These are phyloP conservation scores for Neurospora tetraspora DNA, from an alignment of 495 filamentous ascomycete genomes.

Conservation along the genomic window DNA sequence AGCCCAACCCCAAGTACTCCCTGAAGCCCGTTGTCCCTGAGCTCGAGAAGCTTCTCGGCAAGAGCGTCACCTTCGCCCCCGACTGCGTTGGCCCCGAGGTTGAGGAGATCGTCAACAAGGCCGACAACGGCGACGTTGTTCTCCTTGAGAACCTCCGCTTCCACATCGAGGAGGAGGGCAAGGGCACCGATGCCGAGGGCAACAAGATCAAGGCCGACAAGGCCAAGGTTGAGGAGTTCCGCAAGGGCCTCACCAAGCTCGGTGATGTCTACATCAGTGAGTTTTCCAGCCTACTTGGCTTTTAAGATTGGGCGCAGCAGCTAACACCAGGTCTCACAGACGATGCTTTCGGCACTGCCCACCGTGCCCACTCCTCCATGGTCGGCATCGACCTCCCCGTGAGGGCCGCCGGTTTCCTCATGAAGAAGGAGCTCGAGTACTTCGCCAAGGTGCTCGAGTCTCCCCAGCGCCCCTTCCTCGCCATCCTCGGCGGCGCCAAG, in stretches of 20 bases:
- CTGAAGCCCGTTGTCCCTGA: conserved; percentile 86
- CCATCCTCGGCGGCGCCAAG: conserved; percentile 96
- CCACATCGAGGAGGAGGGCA: conserved; percentile 95
- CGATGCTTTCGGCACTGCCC: conserved; percentile 97
- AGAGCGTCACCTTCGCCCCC: conserved; percentile 75
- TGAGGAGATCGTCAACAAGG: conserved; percentile 81
- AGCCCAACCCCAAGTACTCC: conserved; percentile 83
- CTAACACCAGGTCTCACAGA: conserved; percentile 39
- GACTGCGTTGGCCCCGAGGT: conserved; percentile 86
- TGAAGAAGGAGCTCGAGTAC: conserved; percentile 99
- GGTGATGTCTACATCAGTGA: conserved; percentile 95
- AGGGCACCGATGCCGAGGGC: conserved; percentile 78
- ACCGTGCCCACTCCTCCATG: conserved; percentile 98
- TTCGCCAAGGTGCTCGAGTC: conserved; percentile 94
- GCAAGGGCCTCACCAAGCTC: conserved; percentile 86
- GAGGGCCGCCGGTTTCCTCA: conserved; percentile 92
- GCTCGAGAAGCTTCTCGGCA: conserved; percentile 79
- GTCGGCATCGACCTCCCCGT: conserved; percentile 91
- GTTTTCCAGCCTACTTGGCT: conserved; percentile 20
- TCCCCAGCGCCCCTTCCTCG: conserved; percentile 92
- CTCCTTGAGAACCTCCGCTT: conserved; percentile 97
- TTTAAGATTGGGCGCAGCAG: not conserved
- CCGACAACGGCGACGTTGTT: conserved; percentile 72
- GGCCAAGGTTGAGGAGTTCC: conserved; percentile 82
- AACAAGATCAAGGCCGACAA: conserved; percentile 98